Evolutionary conservation across 306 rosid species (phyloP), one percentile per base, ranked within the genome.

Genomic region (Gastrolobium bilobum): DNA sequence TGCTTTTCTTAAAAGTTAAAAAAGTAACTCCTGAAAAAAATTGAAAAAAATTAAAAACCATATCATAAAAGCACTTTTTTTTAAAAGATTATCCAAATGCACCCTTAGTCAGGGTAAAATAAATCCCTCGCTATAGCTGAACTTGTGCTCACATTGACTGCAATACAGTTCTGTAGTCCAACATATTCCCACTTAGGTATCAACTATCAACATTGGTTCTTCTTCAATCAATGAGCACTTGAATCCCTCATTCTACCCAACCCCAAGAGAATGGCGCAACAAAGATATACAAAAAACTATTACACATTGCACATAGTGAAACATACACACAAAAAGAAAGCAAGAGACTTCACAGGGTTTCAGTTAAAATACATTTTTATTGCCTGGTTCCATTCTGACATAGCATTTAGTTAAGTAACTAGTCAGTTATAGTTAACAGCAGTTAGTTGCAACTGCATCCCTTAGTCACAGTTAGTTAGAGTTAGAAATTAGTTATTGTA

Each of bases 181-280:
- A 75, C 44, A 81, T 68, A 68, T 38, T 57, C 40, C 29, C 8
- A 73, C 63, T 66, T 53, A 54, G 13, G 43, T 34, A 57, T 33
- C 50, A 69, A 59, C 34, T 20, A 20, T 20, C 26, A 20, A 20
- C 0, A 39, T n/a, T 30, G 37, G 62, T 68, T 30, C 8, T 40
- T 39, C 52, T 35, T 69, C 65, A 56, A 57, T 34, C 80, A n/a
- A 46, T 57, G 42, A 38, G 53, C 3, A 51, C 29, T 60, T 60
- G 42, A 82, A 38, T 47, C 57, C 58, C 47, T n/a, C 29, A 56
- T 4, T 56, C 71, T 29, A 35, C 7, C 68, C 46, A 65, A n/a
- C 67, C 74, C 58, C 61, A 10, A 40, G 39, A 33, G 62, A 64
- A 53, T 47, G 69, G 40, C 35, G 50, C 58, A 20, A 58, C 3